Evolutionary conservation across 805 yeast species (phyloP).

Genomic region (Barnettozyma sucrosica): DNA sequence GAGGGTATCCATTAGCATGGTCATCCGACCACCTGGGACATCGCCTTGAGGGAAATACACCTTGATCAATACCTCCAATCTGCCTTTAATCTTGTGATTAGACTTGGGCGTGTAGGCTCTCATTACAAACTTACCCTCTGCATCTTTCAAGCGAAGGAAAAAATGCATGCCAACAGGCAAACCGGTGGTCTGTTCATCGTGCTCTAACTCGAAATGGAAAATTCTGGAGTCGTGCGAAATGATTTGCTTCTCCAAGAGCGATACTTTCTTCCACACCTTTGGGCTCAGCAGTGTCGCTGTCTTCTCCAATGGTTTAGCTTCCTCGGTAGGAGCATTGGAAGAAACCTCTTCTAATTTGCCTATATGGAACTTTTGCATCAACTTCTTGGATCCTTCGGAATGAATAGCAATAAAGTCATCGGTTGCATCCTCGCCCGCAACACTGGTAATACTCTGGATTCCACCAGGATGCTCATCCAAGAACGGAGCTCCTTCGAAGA

Average conservation of each 20-base stretch:
- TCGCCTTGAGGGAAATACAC: constrained; percentile 28
- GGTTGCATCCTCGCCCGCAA: constrained; percentile 27
- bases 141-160: constrained; percentile 25
- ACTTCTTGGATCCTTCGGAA: constrained; percentile 26
- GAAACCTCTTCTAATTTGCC: constrained; percentile 16
- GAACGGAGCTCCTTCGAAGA: constrained; percentile 31
- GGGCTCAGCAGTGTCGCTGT: constrained; percentile 25
- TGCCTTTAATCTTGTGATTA: constrained; percentile 24
- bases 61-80: constrained; percentile 28
- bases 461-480: constrained; percentile 31
- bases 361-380: constrained; percentile 25
- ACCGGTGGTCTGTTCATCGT: constrained; percentile 28
- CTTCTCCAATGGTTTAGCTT: background rate
- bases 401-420: constrained; percentile 32
- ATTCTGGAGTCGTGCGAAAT: constrained; percentile 28
- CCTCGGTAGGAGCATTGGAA: background rate
- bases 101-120: constrained; percentile 33
- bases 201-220: constrained; percentile 27
- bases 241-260: constrained; percentile 18
- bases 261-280: constrained; percentile 26
- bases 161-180: constrained; percentile 31
- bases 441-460: constrained; percentile 22
- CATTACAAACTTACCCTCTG: constrained; percentile 24
- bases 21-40: constrained; percentile 31
- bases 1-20: constrained; percentile 25